These are phyloP conservation scores for Claviceps lovelessii DNA, from an alignment of 2,329 filamentous ascomycete species.

Conservation along the genomic window DNA sequence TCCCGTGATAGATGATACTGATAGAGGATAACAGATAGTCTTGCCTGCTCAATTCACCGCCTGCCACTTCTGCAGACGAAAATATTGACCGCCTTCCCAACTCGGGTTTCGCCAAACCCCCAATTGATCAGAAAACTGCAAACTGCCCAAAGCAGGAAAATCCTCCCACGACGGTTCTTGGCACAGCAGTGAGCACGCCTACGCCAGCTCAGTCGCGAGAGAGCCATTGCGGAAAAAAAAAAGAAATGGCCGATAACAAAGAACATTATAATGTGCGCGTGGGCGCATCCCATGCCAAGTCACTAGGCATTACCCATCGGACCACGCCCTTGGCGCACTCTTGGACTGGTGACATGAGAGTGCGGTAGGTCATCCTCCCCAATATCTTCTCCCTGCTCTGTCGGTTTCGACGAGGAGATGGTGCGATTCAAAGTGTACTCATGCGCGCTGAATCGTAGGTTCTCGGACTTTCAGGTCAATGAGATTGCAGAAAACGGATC, in stretches of 20 bases:
- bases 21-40: too few species aligned
- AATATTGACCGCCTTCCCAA: neutral
- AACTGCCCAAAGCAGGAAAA: too few species aligned
- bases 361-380: constrained; percentile 15
- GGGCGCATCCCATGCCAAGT: constrained; percentile 19
- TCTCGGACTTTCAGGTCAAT: constrained; percentile 86
- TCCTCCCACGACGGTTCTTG: neutral
- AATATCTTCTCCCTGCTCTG: too few species aligned
- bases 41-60: neutral
- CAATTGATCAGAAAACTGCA: neutral
- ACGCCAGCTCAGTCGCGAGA: neutral
- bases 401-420: neutral
- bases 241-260: constrained; percentile 19
- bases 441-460: constrained; percentile 32
- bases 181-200: too few species aligned
- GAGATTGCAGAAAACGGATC: constrained; percentile 66
- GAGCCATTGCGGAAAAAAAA: neutral
- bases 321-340: constrained; percentile 22
- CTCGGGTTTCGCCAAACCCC: neutral
- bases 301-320: constrained; percentile 26
- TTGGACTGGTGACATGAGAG: constrained; percentile 27
- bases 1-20: neutral
- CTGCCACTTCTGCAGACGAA: neutral
- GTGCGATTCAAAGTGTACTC: too few species aligned
- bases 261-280: constrained; percentile 17